phyloP scores from a whole-genome alignment of 1,284 basidiomycete species.

The Puccinia triticina region DNA sequence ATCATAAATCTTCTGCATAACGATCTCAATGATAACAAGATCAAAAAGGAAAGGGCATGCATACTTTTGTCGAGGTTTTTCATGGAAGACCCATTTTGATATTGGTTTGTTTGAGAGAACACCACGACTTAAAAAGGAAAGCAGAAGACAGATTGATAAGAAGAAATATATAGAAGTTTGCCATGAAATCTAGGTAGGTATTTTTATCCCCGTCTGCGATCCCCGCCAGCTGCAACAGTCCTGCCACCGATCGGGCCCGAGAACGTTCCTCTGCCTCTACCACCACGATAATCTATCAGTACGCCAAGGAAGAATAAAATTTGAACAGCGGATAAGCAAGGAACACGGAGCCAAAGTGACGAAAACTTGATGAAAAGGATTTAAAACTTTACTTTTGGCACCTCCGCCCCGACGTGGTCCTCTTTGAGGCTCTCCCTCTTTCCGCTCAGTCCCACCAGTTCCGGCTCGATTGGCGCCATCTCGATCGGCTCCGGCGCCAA shows the following conservation, averaged over 20 bases:
- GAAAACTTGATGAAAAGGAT: neutral
- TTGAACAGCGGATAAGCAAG: neutral
- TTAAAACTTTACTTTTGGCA: conserved; percentile 36
- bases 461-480: conserved; percentile 23
- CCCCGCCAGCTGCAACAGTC: conserved; percentile 24
- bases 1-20: no score
- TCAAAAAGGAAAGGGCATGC: no score
- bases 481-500: conserved; percentile 64
- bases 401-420: conserved; percentile 45
- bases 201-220: conserved; percentile 22
- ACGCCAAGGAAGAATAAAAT: neutral
- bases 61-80: no score
- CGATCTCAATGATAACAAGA: no score
- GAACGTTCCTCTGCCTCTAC: conserved; percentile 47
- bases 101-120: no score
- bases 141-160: neutral
- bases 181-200: neutral
- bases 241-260: conserved; percentile 46
- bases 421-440: conserved; percentile 41
- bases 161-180: neutral
- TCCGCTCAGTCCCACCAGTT: conserved; percentile 26
- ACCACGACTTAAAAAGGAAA: no score
- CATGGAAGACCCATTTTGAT: no score
- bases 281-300: conserved; percentile 42
- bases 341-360: neutral